These are phyloP conservation scores for Austroboletus eburneus DNA, from an alignment of 768 basidiomycete species.

Conservation along the genomic window DNA sequence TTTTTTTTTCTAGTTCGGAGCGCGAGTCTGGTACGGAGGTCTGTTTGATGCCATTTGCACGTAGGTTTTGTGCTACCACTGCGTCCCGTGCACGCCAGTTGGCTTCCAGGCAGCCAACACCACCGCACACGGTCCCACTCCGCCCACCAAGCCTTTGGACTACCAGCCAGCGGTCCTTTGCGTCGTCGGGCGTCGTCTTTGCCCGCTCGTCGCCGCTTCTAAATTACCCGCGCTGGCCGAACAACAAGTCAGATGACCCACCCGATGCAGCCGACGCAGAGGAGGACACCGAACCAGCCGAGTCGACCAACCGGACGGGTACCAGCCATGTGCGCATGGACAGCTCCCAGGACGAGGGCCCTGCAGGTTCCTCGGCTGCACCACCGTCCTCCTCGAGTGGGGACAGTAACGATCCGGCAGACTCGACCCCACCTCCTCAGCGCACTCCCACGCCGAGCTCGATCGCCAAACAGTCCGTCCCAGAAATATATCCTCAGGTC, in stretches of 20 bases:
- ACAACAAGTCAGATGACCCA: slow-evolving; percentile 31
- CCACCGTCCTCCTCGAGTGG: slow-evolving; percentile 39
- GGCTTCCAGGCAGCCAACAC: slow-evolving; percentile 4
- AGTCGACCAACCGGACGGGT: slow-evolving; percentile 14
- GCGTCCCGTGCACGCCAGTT: slow-evolving; percentile 12
- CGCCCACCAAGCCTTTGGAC: slow-evolving; percentile 5
- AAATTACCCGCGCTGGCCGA: slow-evolving; percentile 37
- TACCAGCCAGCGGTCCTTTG: slow-evolving; percentile 23
- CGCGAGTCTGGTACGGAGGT: slow-evolving; percentile 14
- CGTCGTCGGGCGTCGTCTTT: slow-evolving; percentile 17
- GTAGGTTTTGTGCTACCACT: slow-evolving; percentile 12
- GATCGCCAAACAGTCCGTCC: slow-evolving; percentile 83
- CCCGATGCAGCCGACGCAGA: slow-evolving; percentile 21
- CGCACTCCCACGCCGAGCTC: slow-evolving; percentile 40
- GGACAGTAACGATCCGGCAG: slow-evolving; percentile 34
- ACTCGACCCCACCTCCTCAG: slow-evolving; percentile 39
- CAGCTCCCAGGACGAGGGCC: slow-evolving; percentile 28
- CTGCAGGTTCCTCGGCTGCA: slow-evolving; percentile 30
- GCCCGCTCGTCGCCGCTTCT: slow-evolving; percentile 32
- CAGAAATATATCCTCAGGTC: slow-evolving; percentile 89
- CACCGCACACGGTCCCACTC: slow-evolving; percentile 11
- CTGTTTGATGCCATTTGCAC: slow-evolving; percentile 24
- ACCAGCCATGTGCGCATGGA: slow-evolving; percentile 21
- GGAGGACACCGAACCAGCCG: slow-evolving; percentile 22
- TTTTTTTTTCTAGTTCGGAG: too few relatives aligned